Base-by-base conservation (phyloP, 495 filamentous ascomycete genomes). In the Penicillium paradoxum region DNA sequence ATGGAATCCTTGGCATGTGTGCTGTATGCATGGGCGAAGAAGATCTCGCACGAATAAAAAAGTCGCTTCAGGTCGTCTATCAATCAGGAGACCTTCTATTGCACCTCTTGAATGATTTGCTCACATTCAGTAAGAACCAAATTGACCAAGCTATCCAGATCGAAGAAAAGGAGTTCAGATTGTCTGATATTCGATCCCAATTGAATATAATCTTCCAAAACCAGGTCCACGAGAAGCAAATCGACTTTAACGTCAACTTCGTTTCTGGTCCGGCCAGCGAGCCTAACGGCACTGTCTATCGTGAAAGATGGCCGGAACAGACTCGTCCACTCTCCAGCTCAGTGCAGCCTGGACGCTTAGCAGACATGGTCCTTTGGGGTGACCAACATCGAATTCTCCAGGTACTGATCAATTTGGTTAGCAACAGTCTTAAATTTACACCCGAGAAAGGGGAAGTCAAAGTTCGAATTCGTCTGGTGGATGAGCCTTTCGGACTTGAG, bases 71-170 rank as follows among this genome's bases (percentile, higher is more conserved):
- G 40, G 86, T 90, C 29, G 83, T 96, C 40, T 96, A 95, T 64
- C 90, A 91, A 68, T 93, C 89, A 6, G 91, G 91, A 4, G 91
- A 97, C 63, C 73, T 96, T 6, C 71, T 97, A 15, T 72, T 95
- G 2, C 89, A 95, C 55, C 77, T 97, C 3, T 77, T 97, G n/a
- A 93, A 89, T 45, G 91, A 97, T 70, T 72, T 96, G 9, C 74
- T 97, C 36, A 95, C 87, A 4, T 96, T 96, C 72, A 91, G 86
- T 53, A 93, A 92, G 68, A 96, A 96, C 66, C 89, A 95, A 70
- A 88, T 95, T 48, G 91, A 91, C 0, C 80, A 83, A 55, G 83
- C 91, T 49, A 71, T 95, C 22, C 83, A 73, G 30, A 69, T 95
- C 3, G 90, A 96, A 47, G 88, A 95, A 62, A 88, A 82, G 51